Percentiles rank a stretch among this genome's conserved stretches.
Conservation (phyloP, 176 grass and related monocot species). For the Carex cristatella region DNA sequence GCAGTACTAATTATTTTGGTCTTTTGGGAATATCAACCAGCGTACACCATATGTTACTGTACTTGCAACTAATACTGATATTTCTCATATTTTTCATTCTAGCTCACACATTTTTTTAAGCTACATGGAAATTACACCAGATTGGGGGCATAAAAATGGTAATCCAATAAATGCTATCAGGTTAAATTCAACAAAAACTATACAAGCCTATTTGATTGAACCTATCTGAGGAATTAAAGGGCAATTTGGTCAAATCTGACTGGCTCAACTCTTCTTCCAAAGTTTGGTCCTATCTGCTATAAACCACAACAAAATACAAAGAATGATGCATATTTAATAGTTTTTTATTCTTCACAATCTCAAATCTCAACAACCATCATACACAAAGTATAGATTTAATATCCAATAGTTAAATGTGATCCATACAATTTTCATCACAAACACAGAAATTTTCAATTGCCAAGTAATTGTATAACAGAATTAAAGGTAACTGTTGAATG, state of each 20-base stretch:
- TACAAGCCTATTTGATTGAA: background rate
- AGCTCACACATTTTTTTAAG: background rate
- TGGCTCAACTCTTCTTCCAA: background rate
- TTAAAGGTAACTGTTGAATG: background rate
- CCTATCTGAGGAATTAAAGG: background rate
- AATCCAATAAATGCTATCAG: background rate
- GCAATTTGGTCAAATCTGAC: background rate
- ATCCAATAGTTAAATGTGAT: background rate
- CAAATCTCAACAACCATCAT: background rate
- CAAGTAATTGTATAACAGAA: background rate
- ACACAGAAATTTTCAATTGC: background rate
- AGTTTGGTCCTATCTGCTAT: slow-evolving; percentile 1
- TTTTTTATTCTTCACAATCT: background rate
- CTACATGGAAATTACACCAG: background rate
- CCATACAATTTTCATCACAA: background rate
- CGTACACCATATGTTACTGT: background rate
- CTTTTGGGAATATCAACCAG: background rate
- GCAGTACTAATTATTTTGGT: background rate
- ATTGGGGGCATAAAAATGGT: background rate
- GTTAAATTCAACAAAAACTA: background rate
- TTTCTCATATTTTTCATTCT: background rate
- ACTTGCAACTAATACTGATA: slow-evolving; percentile 7
- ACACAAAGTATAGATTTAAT: background rate
- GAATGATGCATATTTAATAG: background rate
- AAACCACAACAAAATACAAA: background rate